Evolutionary conservation across 306 rosid species (phyloP).

Genomic region (Senna siamea): DNA sequence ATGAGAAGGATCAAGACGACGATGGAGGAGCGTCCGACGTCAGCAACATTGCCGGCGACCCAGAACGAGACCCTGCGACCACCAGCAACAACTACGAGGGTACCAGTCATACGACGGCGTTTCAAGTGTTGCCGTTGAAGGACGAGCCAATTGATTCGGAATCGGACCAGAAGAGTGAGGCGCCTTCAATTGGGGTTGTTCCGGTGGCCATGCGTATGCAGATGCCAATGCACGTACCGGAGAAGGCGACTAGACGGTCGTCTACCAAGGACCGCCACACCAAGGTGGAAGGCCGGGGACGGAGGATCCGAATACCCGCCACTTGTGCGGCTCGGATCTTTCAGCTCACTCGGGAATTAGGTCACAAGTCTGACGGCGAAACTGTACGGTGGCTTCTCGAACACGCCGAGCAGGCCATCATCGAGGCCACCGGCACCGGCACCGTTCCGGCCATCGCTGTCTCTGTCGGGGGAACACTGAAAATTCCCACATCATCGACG

Average conservation of each 20-base stretch:
- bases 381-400: slow-evolving; percentile 43
- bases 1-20: slow-evolving; percentile 33
- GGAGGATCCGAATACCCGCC: slow-evolving; percentile 46
- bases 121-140: slow-evolving; percentile 31
- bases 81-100: too few relatives aligned
- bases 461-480: slow-evolving; percentile 31
- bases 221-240: slow-evolving; percentile 5
- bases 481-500: slow-evolving; percentile 35
- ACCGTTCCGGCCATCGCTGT: slow-evolving; percentile 46
- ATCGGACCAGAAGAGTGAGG: slow-evolving; percentile 3
- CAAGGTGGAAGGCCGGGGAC: slow-evolving; percentile 45
- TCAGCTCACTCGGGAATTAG: slow-evolving; percentile 44
- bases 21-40: slow-evolving; percentile 35
- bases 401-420: slow-evolving; percentile 40
- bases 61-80: neutral
- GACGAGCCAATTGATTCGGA: slow-evolving; percentile 38
- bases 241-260: slow-evolving; percentile 27
- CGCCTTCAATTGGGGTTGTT: slow-evolving; percentile 24
- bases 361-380: slow-evolving; percentile 46
- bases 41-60: slow-evolving; percentile 33
- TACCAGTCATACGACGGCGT: neutral
- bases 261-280: slow-evolving; percentile 47
- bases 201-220: slow-evolving; percentile 37
- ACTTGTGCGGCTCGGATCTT: slow-evolving; percentile 47
- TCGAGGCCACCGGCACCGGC: slow-evolving; percentile 45